A percentile compares a stretch with the other conserved stretches of the same genome.
Evolutionary conservation across 2,329 filamentous ascomycete genomes (phyloP).

Genomic region (Aspergillus sojae): DNA sequence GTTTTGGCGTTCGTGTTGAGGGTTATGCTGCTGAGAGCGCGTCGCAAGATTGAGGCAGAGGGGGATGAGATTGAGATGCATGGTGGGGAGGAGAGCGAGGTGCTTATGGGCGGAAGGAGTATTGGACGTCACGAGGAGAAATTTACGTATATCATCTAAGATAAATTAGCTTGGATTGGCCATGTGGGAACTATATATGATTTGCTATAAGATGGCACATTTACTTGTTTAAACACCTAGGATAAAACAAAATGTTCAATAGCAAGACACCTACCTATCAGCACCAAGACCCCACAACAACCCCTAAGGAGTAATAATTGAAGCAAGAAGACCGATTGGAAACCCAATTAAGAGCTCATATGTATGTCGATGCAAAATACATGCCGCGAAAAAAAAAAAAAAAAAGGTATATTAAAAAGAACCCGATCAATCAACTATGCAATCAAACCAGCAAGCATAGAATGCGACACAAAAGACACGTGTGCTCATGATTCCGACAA

Average conservation of each 20-base stretch:
- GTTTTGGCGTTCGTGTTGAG: slow-evolving; percentile 58
- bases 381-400: not conserved
- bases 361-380: slow-evolving; percentile 1
- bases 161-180: not conserved
- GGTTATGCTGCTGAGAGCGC: slow-evolving; percentile 55
- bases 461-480: not conserved
- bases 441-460: not conserved
- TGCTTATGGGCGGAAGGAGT: slow-evolving; percentile 28
- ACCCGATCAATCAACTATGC: not conserved
- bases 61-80: slow-evolving; percentile 18
- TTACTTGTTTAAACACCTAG: not conserved
- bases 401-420: not conserved
- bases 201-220: not conserved
- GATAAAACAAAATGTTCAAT: not conserved
- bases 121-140: slow-evolving; percentile 18
- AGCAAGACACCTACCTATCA: not conserved
- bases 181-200: not conserved
- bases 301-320: not conserved
- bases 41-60: slow-evolving; percentile 33
- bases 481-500: not conserved
- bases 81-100: slow-evolving; percentile 31
- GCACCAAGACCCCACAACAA: not conserved
- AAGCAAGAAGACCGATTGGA: not conserved
- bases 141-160: slow-evolving; percentile 32
- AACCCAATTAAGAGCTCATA: not conserved